Evolutionary conservation across 495 filamentous ascomycete species (phyloP).

Genomic region (Mytilinidion resinicola): DNA sequence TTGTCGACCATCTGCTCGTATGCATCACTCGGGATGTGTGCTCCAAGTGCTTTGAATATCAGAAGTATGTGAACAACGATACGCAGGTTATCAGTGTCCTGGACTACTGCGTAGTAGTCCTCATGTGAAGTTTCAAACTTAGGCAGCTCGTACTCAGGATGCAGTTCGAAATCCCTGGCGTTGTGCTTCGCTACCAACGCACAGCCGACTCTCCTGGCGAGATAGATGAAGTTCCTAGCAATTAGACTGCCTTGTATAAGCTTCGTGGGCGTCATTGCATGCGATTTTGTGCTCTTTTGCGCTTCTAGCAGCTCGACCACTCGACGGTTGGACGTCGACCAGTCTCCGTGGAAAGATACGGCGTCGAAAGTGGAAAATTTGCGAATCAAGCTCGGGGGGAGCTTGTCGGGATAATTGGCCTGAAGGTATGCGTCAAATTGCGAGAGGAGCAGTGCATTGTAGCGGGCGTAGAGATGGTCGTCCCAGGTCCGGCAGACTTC

Average conservation of each 20-base stretch:
- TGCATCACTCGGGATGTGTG: conserved; percentile 35
- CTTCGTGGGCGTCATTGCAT: conserved; percentile 53
- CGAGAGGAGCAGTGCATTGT: conserved; percentile 70
- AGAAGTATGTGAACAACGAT: conserved; percentile 56
- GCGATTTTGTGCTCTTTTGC: conserved; percentile 40
- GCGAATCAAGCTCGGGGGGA: conserved; percentile 36
- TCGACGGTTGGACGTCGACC: conserved; percentile 42
- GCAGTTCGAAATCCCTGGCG: conserved; percentile 41
- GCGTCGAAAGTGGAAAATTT: conserved; percentile 50
- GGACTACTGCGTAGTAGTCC: conserved; percentile 13
- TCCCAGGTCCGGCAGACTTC: conserved; percentile 76
- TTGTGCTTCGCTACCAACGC: conserved; percentile 41
- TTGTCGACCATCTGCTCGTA: conserved; percentile 50
- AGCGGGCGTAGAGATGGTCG: conserved; percentile 83
- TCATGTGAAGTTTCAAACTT: conserved; percentile 9
- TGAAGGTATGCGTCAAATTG: conserved; percentile 60
- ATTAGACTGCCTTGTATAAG: conserved; percentile 61
- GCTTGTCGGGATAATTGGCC: conserved; percentile 40
- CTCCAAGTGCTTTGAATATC: conserved; percentile 39
- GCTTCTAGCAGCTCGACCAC: conserved; percentile 48
- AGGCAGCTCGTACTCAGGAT: conserved; percentile 11
- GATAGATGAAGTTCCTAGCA: conserved; percentile 49
- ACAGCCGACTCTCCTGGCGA: conserved; percentile 54
- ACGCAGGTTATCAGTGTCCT: conserved; percentile 53
- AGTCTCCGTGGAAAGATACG: conserved; percentile 49